Evolutionary conservation across 495 filamentous ascomycete genomes (phyloP).

Genomic region (Pseudevernia furfuracea): DNA sequence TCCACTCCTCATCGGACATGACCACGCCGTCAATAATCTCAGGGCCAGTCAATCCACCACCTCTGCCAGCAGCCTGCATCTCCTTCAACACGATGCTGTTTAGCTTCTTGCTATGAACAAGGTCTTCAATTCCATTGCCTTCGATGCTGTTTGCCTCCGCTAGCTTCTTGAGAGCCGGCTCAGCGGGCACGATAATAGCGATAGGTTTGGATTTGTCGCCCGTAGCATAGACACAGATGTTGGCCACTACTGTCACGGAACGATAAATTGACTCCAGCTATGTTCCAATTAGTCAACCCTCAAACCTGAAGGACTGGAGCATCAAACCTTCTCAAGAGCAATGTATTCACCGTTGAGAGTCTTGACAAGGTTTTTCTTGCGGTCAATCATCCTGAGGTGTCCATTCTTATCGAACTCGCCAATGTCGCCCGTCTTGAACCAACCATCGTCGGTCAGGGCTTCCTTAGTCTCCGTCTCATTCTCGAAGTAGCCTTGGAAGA

Average conservation of each 20-base stretch:
- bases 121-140: conserved; percentile 63
- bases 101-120: conserved; percentile 79
- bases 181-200: conserved; percentile 88
- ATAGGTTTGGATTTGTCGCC: conserved; percentile 73
- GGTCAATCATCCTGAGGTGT: conserved; percentile 46
- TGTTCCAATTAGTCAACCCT: not conserved
- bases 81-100: conserved; percentile 72
- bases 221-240: conserved; percentile 93
- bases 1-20: conserved; percentile 95
- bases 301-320: not conserved
- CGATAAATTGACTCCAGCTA: conserved; percentile 90
- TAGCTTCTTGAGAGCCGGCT: conserved; percentile 76
- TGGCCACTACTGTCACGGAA: conserved; percentile 72
- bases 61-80: conserved; percentile 65
- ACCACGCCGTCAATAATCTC: conserved; percentile 93
- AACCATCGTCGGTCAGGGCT: conserved; percentile 43
- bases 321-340: conserved; percentile 74
- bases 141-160: conserved; percentile 63
- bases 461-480: conserved; percentile 43
- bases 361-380: conserved; percentile 52
- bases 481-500: conserved; percentile 44
- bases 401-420: conserved; percentile 43
- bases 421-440: conserved; percentile 53
- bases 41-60: conserved; percentile 71
- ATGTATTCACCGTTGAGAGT: conserved; percentile 96